These are phyloP conservation scores for Starmerella etchellsii DNA, from an alignment of 805 yeast species.

Conservation along the genomic window DNA sequence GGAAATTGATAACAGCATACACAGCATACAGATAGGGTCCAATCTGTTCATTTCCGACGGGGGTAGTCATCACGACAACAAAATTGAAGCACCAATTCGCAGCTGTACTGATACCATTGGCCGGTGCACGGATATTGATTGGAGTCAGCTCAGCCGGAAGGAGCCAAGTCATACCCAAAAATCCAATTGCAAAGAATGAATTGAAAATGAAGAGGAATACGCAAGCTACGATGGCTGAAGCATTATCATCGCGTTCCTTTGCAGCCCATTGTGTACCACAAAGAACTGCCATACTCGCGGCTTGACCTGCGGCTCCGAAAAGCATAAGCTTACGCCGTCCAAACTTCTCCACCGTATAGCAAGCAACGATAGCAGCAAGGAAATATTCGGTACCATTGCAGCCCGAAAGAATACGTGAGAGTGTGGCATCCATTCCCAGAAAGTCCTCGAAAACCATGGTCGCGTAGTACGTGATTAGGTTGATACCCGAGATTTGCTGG, in stretches of 20 bases:
- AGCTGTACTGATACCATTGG: conserved; percentile 49
- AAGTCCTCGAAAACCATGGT: conserved; percentile 40
- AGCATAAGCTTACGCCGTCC: conserved; percentile 36
- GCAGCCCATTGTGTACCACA: conserved; percentile 29
- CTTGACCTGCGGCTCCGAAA: conserved; percentile 32
- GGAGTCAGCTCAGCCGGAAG: conserved; percentile 51
- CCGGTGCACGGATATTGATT: conserved; percentile 43
- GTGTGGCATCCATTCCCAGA: conserved; percentile 34
- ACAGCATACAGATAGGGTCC: conserved; percentile 47
- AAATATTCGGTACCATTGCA: conserved; percentile 32
- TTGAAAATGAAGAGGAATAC: conserved; percentile 44
- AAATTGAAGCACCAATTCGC: conserved; percentile 56
- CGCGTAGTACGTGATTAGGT: conserved; percentile 45
- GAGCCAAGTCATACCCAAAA: conserved; percentile 47
- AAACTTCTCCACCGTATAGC: conserved; percentile 39
- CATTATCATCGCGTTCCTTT: conserved; percentile 27
- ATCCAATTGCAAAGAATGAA: conserved; percentile 40
- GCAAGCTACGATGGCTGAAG: conserved; percentile 47
- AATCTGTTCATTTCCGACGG: conserved; percentile 38
- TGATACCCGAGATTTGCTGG: conserved; percentile 37
- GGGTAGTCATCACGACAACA: conserved; percentile 47
- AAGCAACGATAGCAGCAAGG: conserved; percentile 36
- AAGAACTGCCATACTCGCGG: conserved; percentile 23
- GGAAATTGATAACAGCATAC: conserved; percentile 40
- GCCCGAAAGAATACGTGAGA: conserved; percentile 36